phyloP scores from a whole-genome alignment of 805 yeast species.

The Saturnispora gosingensis region DNA sequence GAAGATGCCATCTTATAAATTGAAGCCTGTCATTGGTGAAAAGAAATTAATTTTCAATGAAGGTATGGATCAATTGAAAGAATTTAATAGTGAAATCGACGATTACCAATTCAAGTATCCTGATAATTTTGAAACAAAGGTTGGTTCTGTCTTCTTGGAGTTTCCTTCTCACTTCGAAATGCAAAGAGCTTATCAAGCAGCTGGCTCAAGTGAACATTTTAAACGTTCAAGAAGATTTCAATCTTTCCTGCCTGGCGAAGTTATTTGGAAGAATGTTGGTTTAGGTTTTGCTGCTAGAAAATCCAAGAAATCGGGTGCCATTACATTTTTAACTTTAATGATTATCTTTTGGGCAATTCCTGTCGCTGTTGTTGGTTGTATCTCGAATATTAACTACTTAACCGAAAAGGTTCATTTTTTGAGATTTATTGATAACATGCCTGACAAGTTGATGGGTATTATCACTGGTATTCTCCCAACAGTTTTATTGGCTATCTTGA shows the following conservation, averaged over 20 bases:
- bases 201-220: slow-evolving; percentile 43
- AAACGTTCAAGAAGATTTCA: slow-evolving; percentile 40
- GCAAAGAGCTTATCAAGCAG: slow-evolving; percentile 81
- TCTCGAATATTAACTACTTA: slow-evolving; percentile 75
- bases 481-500: slow-evolving; percentile 66
- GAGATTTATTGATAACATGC: slow-evolving; percentile 67
- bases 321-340: slow-evolving; percentile 51
- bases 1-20: slow-evolving; percentile 77
- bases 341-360: slow-evolving; percentile 94
- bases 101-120: slow-evolving; percentile 44
- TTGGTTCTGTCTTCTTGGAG: slow-evolving; percentile 69
- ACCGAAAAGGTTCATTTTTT: slow-evolving; percentile 67
- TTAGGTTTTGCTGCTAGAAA: slow-evolving; percentile 48
- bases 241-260: slow-evolving; percentile 71
- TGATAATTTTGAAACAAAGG: slow-evolving; percentile 36
- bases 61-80: slow-evolving; percentile 56
- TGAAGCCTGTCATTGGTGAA: slow-evolving; percentile 63
- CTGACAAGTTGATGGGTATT: slow-evolving; percentile 61
- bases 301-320: slow-evolving; percentile 48
- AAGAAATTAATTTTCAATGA: slow-evolving; percentile 81
- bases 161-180: slow-evolving; percentile 81
- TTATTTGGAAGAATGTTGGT: slow-evolving; percentile 73
- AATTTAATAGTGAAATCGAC: slow-evolving; percentile 57
- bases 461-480: slow-evolving; percentile 86
- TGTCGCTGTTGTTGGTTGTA: slow-evolving; percentile 92